Percentiles rank a stretch among this genome's conserved stretches.
phyloP scores from a whole-genome alignment of 805 yeast species.

The Cyberlindnera mycetangii region DNA sequence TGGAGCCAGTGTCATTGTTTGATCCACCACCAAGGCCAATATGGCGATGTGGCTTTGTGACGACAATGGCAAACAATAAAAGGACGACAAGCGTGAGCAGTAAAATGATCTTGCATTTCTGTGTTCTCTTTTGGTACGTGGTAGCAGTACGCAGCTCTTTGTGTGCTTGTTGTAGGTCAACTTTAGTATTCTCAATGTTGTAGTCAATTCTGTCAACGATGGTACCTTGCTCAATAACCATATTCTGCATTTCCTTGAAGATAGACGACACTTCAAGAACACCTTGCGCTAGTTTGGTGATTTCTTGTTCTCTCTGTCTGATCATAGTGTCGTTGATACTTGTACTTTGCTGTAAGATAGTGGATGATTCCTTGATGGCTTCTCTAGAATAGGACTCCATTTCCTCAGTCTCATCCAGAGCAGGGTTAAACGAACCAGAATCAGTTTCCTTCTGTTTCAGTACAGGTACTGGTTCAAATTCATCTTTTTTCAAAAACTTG shows the following conservation, averaged over 20 bases:
- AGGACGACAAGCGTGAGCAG: slow-evolving; percentile 69
- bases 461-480: slow-evolving; percentile 46
- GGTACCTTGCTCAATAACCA: slow-evolving; percentile 95
- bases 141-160: slow-evolving; percentile 76
- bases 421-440: slow-evolving; percentile 22
- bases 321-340: slow-evolving; percentile 41
- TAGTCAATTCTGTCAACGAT: slow-evolving; percentile 91
- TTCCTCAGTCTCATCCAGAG: slow-evolving; percentile 34
- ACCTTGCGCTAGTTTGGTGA: slow-evolving; percentile 88
- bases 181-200: slow-evolving; percentile 77
- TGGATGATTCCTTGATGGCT: slow-evolving; percentile 48
- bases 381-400: slow-evolving; percentile 52
- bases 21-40: slow-evolving; percentile 9
- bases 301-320: slow-evolving; percentile 83
- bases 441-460: slow-evolving; percentile 15
- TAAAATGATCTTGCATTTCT: slow-evolving; percentile 85
- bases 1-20: neutral
- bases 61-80: slow-evolving; percentile 63
- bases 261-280: slow-evolving; percentile 91
- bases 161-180: slow-evolving; percentile 72
- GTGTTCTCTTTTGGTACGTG: slow-evolving; percentile 79
- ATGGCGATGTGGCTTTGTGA: slow-evolving; percentile 55
- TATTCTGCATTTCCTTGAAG: slow-evolving; percentile 86
- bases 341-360: slow-evolving; percentile 32
- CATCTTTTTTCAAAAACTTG: slow-evolving; percentile 79